Evolutionary conservation across 1,284 basidiomycete genomes (phyloP).

Genomic region (Sporisorium scitamineum): DNA sequence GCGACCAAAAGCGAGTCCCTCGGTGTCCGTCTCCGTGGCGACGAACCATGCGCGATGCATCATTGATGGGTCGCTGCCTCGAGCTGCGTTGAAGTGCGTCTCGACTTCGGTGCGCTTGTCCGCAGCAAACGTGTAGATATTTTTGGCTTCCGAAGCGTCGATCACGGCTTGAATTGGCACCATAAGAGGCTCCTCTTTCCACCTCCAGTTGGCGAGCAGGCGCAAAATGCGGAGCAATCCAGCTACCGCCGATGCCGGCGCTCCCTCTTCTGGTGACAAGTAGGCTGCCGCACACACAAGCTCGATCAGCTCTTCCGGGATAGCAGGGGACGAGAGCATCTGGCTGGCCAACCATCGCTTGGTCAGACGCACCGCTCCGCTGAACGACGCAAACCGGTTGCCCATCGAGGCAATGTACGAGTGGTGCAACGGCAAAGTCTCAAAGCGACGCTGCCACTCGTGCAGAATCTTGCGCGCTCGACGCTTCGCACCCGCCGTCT

Average conservation of each 20-base stretch:
- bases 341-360: slow-evolving; percentile 94
- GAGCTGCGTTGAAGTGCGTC: slow-evolving; percentile 71
- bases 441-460: slow-evolving; percentile 78
- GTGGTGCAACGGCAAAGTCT: slow-evolving; percentile 85
- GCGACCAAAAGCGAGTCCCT: slow-evolving; percentile 80
- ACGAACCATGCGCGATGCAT: slow-evolving; percentile 80
- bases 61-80: slow-evolving; percentile 65
- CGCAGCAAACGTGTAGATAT: slow-evolving; percentile 68
- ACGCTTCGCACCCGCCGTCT: slow-evolving; percentile 70
- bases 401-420: slow-evolving; percentile 82
- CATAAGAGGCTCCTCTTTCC: slow-evolving; percentile 73
- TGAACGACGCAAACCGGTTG: slow-evolving; percentile 83
- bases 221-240: slow-evolving; percentile 84
- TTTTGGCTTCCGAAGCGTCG: slow-evolving; percentile 53
- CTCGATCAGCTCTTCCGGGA: slow-evolving; percentile 84
- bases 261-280: slow-evolving; percentile 68
- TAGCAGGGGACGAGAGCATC: slow-evolving; percentile 80
- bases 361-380: slow-evolving; percentile 84
- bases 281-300: slow-evolving; percentile 80
- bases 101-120: slow-evolving; percentile 76
- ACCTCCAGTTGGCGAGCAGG: slow-evolving; percentile 84
- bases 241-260: slow-evolving; percentile 72
- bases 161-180: slow-evolving; percentile 70
- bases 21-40: slow-evolving; percentile 81
- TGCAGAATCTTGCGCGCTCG: slow-evolving; percentile 77